Base-by-base conservation (phyloP, 2,329 filamentous ascomycete genomes). In the Calonectria pseudoreteaudii region DNA sequence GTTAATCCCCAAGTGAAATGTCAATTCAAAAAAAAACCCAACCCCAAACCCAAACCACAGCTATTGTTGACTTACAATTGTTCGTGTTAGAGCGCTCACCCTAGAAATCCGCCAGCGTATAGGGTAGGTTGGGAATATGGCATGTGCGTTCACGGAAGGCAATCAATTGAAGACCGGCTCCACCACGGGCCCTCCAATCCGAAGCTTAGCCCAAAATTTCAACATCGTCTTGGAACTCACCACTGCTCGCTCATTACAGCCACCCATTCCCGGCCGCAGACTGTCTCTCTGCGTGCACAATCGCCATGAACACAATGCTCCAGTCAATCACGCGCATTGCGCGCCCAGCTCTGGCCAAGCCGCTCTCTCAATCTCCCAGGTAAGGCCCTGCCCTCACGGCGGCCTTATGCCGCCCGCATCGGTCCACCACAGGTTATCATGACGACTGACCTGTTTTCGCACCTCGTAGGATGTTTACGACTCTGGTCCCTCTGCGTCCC, bases 401-500 rank as follows among this genome's bases (percentile, higher is more conserved):
- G 34, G 50, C 23, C 23, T 26, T 23, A 23, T 8, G 28, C 23
- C 34, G n/a, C 18, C 47, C 18, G 31, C 31, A 38, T 30, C 26
- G 52, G n/a, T 30, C 50, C 47, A 60, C 50, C 67, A 20, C 47
- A 58, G 36, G 50, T 44, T 5, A 68, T 50, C 13, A 72, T 71
- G 28, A 76, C 66, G 38, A 68, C 50, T 66, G 34, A 31, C 30
- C 5, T 23, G 41, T 13, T 62, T 7, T 31, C 9, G 16, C 56
- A 18, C 34, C 66, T 64, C 36, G 4, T 73, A 89, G 87, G 76
- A 83, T 85, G 66, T 89, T 89, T 79, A 85, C 87, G 66, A 88
- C 88, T 62, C 86, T 91, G 76, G 86, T 88, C 1, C 83, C 83
- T 70, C 86, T 90, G 50, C 89, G 90, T 14, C 89, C 89, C 8